phyloP scores from a whole-genome alignment of 1,139 yeast genomes.

The Blastobotrys capitulatus region DNA sequence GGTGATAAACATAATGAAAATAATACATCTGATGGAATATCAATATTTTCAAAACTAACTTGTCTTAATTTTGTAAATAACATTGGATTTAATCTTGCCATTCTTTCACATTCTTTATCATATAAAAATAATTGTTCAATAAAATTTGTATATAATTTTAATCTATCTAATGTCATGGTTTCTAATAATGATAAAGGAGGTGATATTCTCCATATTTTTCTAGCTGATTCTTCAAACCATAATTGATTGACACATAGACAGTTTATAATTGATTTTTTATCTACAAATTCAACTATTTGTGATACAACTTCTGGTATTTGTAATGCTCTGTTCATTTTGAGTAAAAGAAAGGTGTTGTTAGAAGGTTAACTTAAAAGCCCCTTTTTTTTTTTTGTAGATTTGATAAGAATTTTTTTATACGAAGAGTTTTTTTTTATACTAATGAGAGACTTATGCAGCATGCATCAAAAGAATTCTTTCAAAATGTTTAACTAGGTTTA shows the following conservation, averaged over 20 bases:
- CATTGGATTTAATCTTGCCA: neutral
- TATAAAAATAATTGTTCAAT: neutral
- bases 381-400: too few species aligned
- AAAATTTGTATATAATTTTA: neutral
- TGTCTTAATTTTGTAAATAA: neutral
- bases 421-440: too few species aligned
- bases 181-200: neutral
- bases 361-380: too few species aligned
- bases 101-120: neutral
- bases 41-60: neutral
- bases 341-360: too few species aligned
- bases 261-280: neutral
- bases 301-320: neutral
- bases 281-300: neutral
- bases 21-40: neutral
- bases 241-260: slow-evolving; percentile 2
- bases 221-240: neutral
- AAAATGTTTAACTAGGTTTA: too few species aligned
- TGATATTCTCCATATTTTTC: neutral
- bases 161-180: neutral
- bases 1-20: slow-evolving; percentile 1
- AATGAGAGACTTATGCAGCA: too few species aligned
- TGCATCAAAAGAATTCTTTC: too few species aligned
- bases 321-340: neutral
- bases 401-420: too few species aligned